phyloP scores from a whole-genome alignment of 257 asterid species.

The Ajuga chamaepitys region DNA sequence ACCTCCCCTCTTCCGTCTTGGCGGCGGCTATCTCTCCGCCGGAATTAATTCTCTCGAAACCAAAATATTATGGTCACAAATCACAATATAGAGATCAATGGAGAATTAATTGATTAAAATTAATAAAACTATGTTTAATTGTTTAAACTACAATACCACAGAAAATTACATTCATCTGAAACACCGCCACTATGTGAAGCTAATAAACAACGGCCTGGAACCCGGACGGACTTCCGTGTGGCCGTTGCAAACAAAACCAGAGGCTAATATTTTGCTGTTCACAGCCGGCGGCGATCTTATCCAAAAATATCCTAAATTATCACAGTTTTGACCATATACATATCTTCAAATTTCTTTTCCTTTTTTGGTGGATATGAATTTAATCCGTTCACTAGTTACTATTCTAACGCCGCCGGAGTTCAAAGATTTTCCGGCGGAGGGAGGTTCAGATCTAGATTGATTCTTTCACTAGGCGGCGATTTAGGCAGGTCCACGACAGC shows the following conservation, averaged over 20 bases:
- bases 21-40: conserved; percentile 1
- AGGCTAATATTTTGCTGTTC: background rate
- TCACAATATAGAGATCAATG: background rate
- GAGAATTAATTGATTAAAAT: background rate
- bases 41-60: background rate
- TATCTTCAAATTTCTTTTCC: background rate
- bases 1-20: background rate
- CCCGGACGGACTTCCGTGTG: background rate
- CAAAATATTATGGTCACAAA: background rate
- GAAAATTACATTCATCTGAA: background rate
- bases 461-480: conserved; percentile 9
- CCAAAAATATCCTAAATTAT: background rate
- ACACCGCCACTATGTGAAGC: background rate
- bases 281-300: conserved; percentile 9
- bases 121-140: background rate
- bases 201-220: conserved; percentile 9
- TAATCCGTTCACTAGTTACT: background rate
- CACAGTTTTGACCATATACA: conserved; percentile 1
- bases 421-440: conserved; percentile 37
- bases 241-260: conserved; percentile 12
- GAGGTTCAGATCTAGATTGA: conserved; percentile 38
- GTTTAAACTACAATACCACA: background rate
- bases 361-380: background rate
- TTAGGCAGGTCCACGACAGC: conserved; percentile 26
- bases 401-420: background rate